A percentile compares a stretch with the other conserved stretches of the same genome.
phyloP scores from a whole-genome alignment of 805 yeast species.

The Starmerella vaccinii region DNA sequence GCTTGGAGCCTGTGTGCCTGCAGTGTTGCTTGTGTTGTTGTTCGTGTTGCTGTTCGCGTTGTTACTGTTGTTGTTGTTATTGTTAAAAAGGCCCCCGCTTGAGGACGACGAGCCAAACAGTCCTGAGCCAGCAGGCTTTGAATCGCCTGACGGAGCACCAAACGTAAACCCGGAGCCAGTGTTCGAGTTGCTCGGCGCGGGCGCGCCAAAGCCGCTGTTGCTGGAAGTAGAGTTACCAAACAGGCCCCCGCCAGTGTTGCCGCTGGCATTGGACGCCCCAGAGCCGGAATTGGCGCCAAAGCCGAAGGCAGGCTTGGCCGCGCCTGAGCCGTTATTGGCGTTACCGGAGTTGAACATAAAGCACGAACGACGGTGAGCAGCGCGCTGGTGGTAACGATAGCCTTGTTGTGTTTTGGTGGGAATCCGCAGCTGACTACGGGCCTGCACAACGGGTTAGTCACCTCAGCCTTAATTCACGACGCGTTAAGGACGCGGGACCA shows the following conservation, averaged over 20 bases:
- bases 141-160: not conserved
- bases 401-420: constrained; percentile 2
- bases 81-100: constrained; percentile 1
- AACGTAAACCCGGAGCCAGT: not conserved
- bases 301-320: not conserved
- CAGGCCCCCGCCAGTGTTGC: not conserved
- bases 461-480: too few relatives aligned
- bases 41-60: not conserved
- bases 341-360: constrained; percentile 9
- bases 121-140: not conserved
- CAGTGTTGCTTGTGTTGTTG: not conserved
- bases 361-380: not conserved
- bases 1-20: not conserved
- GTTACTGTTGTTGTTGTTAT: not conserved
- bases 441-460: not conserved
- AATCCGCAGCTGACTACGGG: not conserved
- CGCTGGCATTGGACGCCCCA: constrained; percentile 2
- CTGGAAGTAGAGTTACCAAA: constrained; percentile 1
- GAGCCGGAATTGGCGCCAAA: not conserved
- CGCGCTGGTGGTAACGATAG: not conserved
- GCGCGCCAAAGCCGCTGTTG: not conserved
- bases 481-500: too few relatives aligned
- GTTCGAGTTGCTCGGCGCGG: not conserved
- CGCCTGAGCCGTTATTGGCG: constrained; percentile 4
- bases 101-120: constrained; percentile 1